These are phyloP conservation scores for Clarireedia homoeocarpa DNA, from an alignment of 2,329 filamentous ascomycete species.

Conservation along the genomic window DNA sequence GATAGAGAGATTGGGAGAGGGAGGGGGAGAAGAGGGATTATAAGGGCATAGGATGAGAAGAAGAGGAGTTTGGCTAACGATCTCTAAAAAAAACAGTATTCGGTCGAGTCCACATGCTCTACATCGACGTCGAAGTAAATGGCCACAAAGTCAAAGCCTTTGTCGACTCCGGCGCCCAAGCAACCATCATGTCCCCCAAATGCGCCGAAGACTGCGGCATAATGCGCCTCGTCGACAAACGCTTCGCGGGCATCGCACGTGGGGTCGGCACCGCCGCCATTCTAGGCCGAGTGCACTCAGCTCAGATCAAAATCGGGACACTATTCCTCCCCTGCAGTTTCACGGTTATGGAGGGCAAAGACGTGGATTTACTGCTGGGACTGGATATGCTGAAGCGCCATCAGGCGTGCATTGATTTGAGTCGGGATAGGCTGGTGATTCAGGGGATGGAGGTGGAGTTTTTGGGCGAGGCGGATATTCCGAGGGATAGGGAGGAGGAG, in stretches of 20 bases:
- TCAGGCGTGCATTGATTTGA: conserved; percentile 85
- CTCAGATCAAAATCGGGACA: conserved; percentile 86
- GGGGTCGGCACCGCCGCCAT: conserved; percentile 94
- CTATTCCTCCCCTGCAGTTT: conserved; percentile 89
- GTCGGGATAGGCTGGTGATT: conserved; percentile 77
- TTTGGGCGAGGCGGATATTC: conserved; percentile 86
- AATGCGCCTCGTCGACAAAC: conserved; percentile 88
- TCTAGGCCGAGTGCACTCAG: conserved; percentile 88
- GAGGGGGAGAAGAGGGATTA: too few relatives aligned
- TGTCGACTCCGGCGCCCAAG: conserved; percentile 94
- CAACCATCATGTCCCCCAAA: conserved; percentile 95
- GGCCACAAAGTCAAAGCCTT: conserved; percentile 87
- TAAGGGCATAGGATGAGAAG: conserved; percentile 8
- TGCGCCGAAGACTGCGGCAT: conserved; percentile 91
- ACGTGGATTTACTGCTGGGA: conserved; percentile 86
- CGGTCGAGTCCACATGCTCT: conserved; percentile 90
- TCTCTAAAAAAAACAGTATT: conserved; percentile 54
- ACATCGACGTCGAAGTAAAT: conserved; percentile 93
- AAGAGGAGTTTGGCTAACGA: not conserved
- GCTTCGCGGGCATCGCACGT: conserved; percentile 84
- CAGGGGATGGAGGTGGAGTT: conserved; percentile 85
- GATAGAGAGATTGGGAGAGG: too few relatives aligned
- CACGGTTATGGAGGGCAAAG: conserved; percentile 98
- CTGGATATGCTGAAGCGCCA: conserved; percentile 96
- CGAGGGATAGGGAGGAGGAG: conserved; percentile 69